These are phyloP conservation scores for Phytophthora fragariaefolia DNA, from an alignment of 352 stramenopile genomes.

Conservation along the genomic window DNA sequence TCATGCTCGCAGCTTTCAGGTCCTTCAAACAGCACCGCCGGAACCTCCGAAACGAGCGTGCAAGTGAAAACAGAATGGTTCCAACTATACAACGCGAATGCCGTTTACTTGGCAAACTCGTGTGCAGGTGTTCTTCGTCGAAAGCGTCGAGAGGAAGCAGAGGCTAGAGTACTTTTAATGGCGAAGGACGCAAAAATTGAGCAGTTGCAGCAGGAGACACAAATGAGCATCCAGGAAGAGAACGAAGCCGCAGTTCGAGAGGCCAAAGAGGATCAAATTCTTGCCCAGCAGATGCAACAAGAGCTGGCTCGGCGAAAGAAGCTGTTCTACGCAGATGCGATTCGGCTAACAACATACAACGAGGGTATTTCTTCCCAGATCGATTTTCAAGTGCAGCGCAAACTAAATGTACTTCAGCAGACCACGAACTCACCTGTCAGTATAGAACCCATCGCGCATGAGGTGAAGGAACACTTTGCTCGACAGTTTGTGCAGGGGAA, in stretches of 20 bases:
- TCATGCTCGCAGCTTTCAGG: slow-evolving; percentile 24
- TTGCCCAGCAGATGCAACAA: slow-evolving; percentile 41
- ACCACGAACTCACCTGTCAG: background rate
- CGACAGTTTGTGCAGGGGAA: slow-evolving; percentile 61
- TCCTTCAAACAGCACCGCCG: background rate
- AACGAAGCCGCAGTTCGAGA: slow-evolving; percentile 39
- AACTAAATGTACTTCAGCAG: slow-evolving; percentile 43
- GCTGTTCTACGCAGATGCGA: slow-evolving; percentile 59
- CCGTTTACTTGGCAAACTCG: slow-evolving; percentile 55
- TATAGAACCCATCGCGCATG: slow-evolving; percentile 30
- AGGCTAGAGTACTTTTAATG: slow-evolving; percentile 37
- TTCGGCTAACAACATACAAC: slow-evolving; percentile 73
- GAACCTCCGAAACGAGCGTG: background rate
- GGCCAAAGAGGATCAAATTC: slow-evolving; percentile 41
- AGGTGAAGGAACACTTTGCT: slow-evolving; percentile 64
- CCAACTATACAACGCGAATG: slow-evolving; percentile 52
- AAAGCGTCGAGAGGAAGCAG: slow-evolving; percentile 44
- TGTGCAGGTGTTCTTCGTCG: slow-evolving; percentile 45
- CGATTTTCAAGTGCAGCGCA: slow-evolving; percentile 69
- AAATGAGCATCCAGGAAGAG: slow-evolving; percentile 45
- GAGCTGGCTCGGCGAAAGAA: slow-evolving; percentile 49
- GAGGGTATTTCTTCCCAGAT: slow-evolving; percentile 67
- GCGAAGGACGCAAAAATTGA: slow-evolving; percentile 48
- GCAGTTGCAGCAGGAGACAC: slow-evolving; percentile 53
- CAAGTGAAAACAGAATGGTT: slow-evolving; percentile 39